Conservation (phyloP, 2,329 filamentous ascomycete species). For the Aspergillus niger region DNA sequence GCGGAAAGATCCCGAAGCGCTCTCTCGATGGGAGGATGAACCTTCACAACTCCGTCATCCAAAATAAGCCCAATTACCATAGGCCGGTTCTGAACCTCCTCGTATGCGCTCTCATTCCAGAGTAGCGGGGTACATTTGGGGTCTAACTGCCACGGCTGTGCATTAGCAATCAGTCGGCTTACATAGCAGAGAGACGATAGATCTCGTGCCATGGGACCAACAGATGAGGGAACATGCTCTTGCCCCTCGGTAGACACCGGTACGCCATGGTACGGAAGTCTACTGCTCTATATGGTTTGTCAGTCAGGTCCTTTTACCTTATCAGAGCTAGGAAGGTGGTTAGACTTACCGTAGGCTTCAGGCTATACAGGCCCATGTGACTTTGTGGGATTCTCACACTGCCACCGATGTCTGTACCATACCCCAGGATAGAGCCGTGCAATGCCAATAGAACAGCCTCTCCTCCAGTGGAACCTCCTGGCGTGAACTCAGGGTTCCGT, state of each 20-base stretch:
- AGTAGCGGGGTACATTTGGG: slow-evolving; percentile 56
- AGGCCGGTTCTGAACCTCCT: slow-evolving; percentile 44
- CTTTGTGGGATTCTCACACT: slow-evolving; percentile 53
- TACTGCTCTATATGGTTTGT: slow-evolving; percentile 49
- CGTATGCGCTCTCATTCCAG: slow-evolving; percentile 54
- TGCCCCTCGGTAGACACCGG: slow-evolving; percentile 65
- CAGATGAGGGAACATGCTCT: slow-evolving; percentile 63
- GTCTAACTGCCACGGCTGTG: slow-evolving; percentile 58
- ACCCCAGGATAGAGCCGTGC: slow-evolving; percentile 49
- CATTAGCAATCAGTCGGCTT: slow-evolving; percentile 52
- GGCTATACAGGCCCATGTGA: slow-evolving; percentile 52
- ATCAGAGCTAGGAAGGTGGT: not conserved
- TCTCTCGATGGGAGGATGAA: slow-evolving; percentile 57
- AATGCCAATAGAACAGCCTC: slow-evolving; percentile 46
- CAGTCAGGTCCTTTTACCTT: slow-evolving; percentile 37
- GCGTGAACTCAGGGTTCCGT: slow-evolving; percentile 44
- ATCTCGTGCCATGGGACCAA: slow-evolving; percentile 61
- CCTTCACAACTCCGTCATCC: slow-evolving; percentile 58
- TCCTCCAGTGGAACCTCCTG: slow-evolving; percentile 53
- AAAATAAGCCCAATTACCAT: slow-evolving; percentile 54
- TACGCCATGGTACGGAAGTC: slow-evolving; percentile 61
- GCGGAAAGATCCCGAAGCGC: slow-evolving; percentile 41
- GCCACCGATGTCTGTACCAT: slow-evolving; percentile 57
- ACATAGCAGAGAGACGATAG: slow-evolving; percentile 53
- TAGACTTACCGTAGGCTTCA: slow-evolving; percentile 47